These are phyloP conservation scores for Suillus bovinus DNA, from an alignment of 768 basidiomycete species.

Conservation along the genomic window DNA sequence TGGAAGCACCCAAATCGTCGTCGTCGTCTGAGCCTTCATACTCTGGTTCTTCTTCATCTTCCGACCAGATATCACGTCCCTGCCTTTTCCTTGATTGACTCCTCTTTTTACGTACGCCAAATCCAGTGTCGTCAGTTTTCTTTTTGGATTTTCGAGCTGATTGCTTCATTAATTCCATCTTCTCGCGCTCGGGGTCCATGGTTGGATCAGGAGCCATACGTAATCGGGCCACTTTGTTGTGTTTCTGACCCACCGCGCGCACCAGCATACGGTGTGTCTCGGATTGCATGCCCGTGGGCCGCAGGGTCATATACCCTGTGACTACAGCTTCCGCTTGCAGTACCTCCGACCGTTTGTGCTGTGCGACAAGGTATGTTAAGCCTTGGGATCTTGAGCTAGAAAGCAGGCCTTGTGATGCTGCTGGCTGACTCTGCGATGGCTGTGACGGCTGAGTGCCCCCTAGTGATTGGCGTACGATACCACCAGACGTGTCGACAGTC, in stretches of 20 bases:
- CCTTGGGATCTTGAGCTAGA: conserved; percentile 58
- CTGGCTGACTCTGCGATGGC: conserved; percentile 40
- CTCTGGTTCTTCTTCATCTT: conserved; percentile 66
- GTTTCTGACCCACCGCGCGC: conserved; percentile 81
- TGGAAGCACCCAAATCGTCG: conserved; percentile 45
- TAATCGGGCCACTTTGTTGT: conserved; percentile 77
- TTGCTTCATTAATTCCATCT: conserved; percentile 64
- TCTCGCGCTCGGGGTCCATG: conserved; percentile 74
- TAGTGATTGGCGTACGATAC: conserved; percentile 57
- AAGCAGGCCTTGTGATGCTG: conserved; percentile 38
- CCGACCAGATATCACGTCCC: conserved; percentile 58
- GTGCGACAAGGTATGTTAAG: conserved; percentile 86
- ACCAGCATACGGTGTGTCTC: conserved; percentile 90
- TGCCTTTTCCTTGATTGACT: conserved; percentile 41
- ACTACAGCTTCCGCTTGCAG: conserved; percentile 85
- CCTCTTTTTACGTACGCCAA: conserved; percentile 50
- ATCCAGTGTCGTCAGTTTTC: conserved; percentile 50
- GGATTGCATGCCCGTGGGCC: conserved; percentile 88
- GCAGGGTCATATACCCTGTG: conserved; percentile 80
- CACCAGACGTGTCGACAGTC: conserved; percentile 75
- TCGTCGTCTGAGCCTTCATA: conserved; percentile 63
- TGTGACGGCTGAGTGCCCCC: conserved; percentile 43
- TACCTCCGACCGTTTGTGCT: conserved; percentile 83
- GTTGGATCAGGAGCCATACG: conserved; percentile 80
- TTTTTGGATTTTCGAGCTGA: conserved; percentile 65